Evolutionary conservation across 2,329 filamentous ascomycete genomes (phyloP).

Genomic region (Gremmenia infestans): DNA sequence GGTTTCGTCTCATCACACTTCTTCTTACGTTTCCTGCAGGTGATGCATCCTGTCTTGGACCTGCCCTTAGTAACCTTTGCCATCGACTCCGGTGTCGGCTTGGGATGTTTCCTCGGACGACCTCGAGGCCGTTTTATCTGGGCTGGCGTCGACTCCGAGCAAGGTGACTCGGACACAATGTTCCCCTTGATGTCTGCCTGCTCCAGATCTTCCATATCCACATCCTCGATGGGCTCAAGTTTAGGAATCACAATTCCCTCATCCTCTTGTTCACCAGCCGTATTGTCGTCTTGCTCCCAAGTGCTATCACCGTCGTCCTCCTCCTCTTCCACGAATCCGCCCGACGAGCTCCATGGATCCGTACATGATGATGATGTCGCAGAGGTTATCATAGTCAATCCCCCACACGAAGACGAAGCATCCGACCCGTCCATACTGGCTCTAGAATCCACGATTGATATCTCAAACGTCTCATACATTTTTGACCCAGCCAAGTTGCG

Average conservation of each 20-base stretch:
- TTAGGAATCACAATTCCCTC: conserved; percentile 45
- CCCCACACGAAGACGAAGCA: conserved; percentile 20
- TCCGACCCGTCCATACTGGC: conserved; percentile 29
- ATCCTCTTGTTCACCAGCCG: conserved; percentile 36
- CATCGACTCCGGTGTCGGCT: conserved; percentile 47
- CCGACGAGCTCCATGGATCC: conserved; percentile 28
- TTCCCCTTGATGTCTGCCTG: conserved; percentile 38
- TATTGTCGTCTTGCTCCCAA: conserved; percentile 34
- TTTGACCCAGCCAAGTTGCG: conserved; percentile 2
- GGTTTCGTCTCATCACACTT: conserved; percentile 68
- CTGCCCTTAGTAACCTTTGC: conserved; percentile 74
- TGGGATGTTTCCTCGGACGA: conserved; percentile 72
- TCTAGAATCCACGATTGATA: conserved; percentile 18
- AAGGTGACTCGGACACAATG: conserved; percentile 13
- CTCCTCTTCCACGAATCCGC: conserved; percentile 24
- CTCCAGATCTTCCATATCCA: conserved; percentile 49
- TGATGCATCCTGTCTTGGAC: conserved; percentile 65
- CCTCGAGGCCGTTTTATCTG: conserved; percentile 64
- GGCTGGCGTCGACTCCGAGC: conserved; percentile 10
- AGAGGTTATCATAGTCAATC: conserved; percentile 25
- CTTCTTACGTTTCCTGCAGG: conserved; percentile 65
- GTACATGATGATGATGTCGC: conserved; percentile 24
- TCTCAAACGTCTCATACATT: conserved; percentile 18
- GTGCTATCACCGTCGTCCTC: conserved; percentile 29
- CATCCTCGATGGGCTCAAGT: conserved; percentile 49